Conservation (phyloP, 768 basidiomycete species). For the Suillus bovinus region DNA sequence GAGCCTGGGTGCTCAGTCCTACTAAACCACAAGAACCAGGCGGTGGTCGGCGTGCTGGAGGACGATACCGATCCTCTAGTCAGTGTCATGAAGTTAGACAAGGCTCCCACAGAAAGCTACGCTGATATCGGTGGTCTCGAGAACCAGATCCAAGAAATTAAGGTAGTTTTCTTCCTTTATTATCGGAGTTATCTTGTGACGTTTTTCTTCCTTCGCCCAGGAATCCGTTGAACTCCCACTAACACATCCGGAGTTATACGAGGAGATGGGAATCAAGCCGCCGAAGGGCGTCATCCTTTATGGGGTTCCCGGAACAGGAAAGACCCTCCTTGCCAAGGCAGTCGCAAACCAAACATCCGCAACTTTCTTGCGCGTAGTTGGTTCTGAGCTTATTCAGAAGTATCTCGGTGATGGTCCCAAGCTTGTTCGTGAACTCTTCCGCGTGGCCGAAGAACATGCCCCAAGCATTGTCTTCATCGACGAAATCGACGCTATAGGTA, state of each 20-base stretch:
- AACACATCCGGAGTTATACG: constrained; percentile 97
- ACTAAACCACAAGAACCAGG: constrained; percentile 93
- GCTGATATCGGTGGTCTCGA: constrained; percentile 98
- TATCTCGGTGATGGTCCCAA: constrained; percentile 99
- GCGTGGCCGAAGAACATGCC: constrained; percentile 96
- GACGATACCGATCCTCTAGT: constrained; percentile 97
- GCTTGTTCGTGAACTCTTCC: constrained; percentile 95
- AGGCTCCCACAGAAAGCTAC: constrained; percentile 98
- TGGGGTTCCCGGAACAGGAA: constrained; percentile 97
- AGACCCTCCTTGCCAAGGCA: constrained; percentile 96
- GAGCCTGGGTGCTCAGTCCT: constrained; percentile 96
- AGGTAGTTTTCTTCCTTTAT: constrained; percentile 47
- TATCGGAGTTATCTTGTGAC: not conserved
- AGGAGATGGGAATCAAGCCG: constrained; percentile 99
- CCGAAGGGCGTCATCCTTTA: constrained; percentile 99
- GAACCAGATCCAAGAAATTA: constrained; percentile 97
- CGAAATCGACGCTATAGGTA: constrained; percentile 98
- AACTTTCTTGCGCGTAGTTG: constrained; percentile 96
- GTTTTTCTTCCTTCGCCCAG: constrained; percentile 35
- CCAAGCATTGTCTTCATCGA: constrained; percentile 99
- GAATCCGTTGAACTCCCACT: constrained; percentile 98
- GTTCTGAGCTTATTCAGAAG: constrained; percentile 98
- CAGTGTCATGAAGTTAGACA: constrained; percentile 98
- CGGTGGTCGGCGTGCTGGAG: constrained; percentile 92
- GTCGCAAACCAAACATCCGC: constrained; percentile 98